A percentile compares a stretch with the other conserved stretches of the same genome.
These are phyloP conservation scores for Fragosphaeria purpurea DNA, from an alignment of 2,329 filamentous ascomycete genomes.

Conservation along the genomic window DNA sequence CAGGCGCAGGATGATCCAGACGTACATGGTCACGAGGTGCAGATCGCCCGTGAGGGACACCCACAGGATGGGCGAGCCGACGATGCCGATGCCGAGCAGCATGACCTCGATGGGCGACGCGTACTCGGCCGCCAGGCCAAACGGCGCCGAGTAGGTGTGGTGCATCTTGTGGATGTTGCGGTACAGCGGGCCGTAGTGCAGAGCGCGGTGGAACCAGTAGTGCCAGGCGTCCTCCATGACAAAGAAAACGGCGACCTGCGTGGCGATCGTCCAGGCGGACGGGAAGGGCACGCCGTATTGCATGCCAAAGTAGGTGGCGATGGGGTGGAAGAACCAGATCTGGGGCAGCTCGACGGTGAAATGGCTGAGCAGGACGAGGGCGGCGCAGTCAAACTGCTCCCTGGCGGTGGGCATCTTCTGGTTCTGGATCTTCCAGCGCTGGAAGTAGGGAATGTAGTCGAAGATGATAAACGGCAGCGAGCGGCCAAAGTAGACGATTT, in stretches of 20 bases:
- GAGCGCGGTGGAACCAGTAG: constrained; percentile 87
- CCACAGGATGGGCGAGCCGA: constrained; percentile 75
- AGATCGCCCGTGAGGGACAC: constrained; percentile 74
- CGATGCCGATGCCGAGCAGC: constrained; percentile 79
- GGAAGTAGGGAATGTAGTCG: constrained; percentile 77
- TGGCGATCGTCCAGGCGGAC: constrained; percentile 70
- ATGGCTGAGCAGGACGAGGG: constrained; percentile 85
- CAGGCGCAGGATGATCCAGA: constrained; percentile 85
- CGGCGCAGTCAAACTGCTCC: constrained; percentile 92
- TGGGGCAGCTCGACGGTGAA: constrained; percentile 97
- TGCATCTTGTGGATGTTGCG: constrained; percentile 98
- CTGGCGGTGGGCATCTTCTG: constrained; percentile 82
- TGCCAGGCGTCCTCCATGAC: constrained; percentile 96
- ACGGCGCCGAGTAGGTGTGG: constrained; percentile 96
- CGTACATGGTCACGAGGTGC: constrained; percentile 95
- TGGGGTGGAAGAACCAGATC: constrained; percentile 98
- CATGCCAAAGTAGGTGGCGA: constrained; percentile 88
- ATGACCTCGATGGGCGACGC: constrained; percentile 96
- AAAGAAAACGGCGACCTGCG: constrained; percentile 91
- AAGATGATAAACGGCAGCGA: constrained; percentile 87
- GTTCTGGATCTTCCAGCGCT: constrained; percentile 88
- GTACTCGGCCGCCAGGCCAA: constrained; percentile 93
- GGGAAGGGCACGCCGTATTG: constrained; percentile 86
- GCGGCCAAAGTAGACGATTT: constrained; percentile 87
- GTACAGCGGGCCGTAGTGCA: constrained; percentile 94